These are phyloP conservation scores for Colletotrichum horii DNA, from an alignment of 2,329 filamentous ascomycete species.

Conservation along the genomic window DNA sequence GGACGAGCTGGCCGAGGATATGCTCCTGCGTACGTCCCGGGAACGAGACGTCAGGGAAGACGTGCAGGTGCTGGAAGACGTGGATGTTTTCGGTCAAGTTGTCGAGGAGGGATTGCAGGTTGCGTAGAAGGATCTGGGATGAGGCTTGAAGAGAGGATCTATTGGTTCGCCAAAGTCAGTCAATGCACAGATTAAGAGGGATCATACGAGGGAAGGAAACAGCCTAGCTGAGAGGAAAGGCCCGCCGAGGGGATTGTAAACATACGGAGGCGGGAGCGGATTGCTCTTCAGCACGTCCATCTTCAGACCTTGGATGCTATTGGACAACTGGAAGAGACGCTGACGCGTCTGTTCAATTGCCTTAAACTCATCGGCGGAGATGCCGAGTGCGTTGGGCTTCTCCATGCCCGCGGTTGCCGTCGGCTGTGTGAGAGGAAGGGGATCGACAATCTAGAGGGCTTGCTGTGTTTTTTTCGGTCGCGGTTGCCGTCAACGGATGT, in stretches of 20 bases:
- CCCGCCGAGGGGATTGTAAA: background rate
- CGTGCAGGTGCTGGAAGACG: constrained; percentile 72
- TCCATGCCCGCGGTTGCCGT: background rate
- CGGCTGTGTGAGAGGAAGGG: background rate
- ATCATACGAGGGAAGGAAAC: background rate
- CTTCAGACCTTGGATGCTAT: constrained; percentile 69
- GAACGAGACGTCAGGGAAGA: constrained; percentile 78
- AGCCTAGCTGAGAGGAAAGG: background rate
- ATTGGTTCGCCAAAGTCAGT: background rate
- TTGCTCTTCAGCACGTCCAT: constrained; percentile 65
- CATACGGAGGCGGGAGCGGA: constrained; percentile 71
- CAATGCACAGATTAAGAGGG: background rate
- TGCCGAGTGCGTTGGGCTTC: constrained; percentile 39
- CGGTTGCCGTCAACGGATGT: background rate
- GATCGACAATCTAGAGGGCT: background rate
- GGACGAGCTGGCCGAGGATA: constrained; percentile 72
- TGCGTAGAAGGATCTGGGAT: constrained; percentile 72
- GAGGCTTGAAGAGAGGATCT: constrained; percentile 77
- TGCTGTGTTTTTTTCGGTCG: background rate
- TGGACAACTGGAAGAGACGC: constrained; percentile 71
- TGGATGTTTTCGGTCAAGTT: constrained; percentile 69
- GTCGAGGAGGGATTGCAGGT: constrained; percentile 70
- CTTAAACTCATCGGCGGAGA: constrained; percentile 67
- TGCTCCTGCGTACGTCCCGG: constrained; percentile 71
- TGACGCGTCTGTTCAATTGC: constrained; percentile 74